A percentile compares a stretch with the other conserved stretches of the same genome.
Evolutionary conservation across 257 asterid genomes (phyloP).

Genomic region (Petunia secreta): DNA sequence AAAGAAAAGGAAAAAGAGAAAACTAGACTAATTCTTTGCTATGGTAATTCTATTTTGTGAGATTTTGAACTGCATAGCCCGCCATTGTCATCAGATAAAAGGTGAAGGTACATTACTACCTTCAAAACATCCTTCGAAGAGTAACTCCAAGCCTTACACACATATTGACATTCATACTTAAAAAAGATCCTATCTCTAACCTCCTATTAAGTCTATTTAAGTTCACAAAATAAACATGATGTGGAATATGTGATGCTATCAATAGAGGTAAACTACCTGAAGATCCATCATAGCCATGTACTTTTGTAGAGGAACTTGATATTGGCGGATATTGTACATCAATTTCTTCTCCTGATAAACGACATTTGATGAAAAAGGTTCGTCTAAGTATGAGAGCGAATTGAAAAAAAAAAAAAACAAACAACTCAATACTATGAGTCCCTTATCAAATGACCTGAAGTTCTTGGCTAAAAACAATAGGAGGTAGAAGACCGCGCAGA

Average conservation of each 20-base stretch:
- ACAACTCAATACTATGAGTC: background rate
- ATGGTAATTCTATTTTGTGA: background rate
- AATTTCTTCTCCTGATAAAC: conserved; percentile 61
- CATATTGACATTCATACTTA: background rate
- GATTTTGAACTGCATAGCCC: conserved; percentile 7
- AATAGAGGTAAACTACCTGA: conserved; percentile 54
- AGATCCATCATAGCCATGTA: conserved; percentile 98
- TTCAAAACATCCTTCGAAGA: background rate
- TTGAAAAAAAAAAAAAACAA: background rate
- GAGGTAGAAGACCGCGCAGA: conserved; percentile 91
- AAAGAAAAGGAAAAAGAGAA: background rate
- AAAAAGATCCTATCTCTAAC: background rate
- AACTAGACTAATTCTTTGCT: background rate
- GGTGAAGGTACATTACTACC: background rate
- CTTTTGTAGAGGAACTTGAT: conserved; percentile 76
- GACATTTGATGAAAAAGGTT: conserved; percentile 19
- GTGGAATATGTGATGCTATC: background rate
- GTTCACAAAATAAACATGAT: background rate
- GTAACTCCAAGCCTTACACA: conserved; percentile 2
- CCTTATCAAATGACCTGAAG: conserved; percentile 65
- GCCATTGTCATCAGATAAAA: background rate
- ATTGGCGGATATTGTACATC: conserved; percentile 76
- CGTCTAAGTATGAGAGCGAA: background rate
- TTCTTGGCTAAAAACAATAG: conserved; percentile 67
- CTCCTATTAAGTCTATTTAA: background rate